Evolutionary conservation across 768 basidiomycete genomes (phyloP).

Genomic region (Podaxis pistillaris): DNA sequence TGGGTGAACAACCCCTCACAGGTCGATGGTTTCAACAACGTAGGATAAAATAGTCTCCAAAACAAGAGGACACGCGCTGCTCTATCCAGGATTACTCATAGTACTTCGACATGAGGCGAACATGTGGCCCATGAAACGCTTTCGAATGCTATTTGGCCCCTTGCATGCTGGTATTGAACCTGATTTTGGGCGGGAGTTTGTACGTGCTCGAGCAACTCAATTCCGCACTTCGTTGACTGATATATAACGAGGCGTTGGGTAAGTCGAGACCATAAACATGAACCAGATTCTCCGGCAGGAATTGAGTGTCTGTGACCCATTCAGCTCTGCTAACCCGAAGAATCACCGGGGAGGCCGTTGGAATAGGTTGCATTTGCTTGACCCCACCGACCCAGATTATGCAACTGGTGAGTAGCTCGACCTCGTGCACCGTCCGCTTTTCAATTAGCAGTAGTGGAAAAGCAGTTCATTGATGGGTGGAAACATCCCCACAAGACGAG

Average conservation of each 20-base stretch:
- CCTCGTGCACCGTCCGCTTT: not conserved
- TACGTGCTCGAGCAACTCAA: not conserved
- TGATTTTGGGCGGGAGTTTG: not conserved
- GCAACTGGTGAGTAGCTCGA: constrained; percentile 34
- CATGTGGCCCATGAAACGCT: constrained; percentile 2
- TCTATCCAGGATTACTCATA: not conserved
- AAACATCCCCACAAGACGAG: constrained; percentile 50
- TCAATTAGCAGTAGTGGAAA: constrained; percentile 37
- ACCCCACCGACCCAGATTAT: constrained; percentile 33
- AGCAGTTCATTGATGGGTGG: constrained; percentile 53
- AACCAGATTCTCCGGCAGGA: constrained; percentile 6
- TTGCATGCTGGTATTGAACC: not conserved
- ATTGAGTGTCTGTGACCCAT: constrained; percentile 35
- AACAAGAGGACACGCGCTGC: not conserved
- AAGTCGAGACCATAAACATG: not conserved
- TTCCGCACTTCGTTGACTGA: not conserved
- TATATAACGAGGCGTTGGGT: not conserved
- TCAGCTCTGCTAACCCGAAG: constrained; percentile 41
- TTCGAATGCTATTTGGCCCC: not conserved
- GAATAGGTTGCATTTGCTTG: constrained; percentile 42
- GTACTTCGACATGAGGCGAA: not conserved
- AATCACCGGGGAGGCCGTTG: constrained; percentile 37
- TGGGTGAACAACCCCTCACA: not conserved
- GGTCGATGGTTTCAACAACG: not conserved
- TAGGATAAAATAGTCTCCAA: not conserved